These are phyloP conservation scores for Puccinia novopanici DNA, from an alignment of 1,284 basidiomycete species.

Conservation along the genomic window DNA sequence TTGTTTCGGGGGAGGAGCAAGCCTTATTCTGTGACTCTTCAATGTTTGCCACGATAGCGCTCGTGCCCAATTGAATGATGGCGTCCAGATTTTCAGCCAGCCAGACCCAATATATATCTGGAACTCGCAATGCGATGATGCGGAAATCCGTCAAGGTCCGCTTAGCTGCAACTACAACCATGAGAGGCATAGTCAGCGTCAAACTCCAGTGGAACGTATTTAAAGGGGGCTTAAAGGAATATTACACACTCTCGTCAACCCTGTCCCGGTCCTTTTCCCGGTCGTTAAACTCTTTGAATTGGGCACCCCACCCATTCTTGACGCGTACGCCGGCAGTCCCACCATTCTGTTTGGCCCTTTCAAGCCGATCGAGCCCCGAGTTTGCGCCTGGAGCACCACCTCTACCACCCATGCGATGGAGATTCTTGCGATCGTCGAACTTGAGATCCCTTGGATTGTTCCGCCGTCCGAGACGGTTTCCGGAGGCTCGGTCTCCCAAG, in stretches of 20 bases:
- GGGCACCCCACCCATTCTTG: constrained; percentile 42
- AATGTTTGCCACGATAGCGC: neutral
- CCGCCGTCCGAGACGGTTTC: neutral
- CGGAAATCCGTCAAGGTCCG: constrained; percentile 93
- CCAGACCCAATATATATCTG: constrained; percentile 62
- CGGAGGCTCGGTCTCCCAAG: neutral
- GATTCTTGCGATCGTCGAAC: constrained; percentile 21
- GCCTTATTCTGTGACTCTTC: neutral
- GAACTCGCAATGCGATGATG: constrained; percentile 81
- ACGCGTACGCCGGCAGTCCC: neutral
- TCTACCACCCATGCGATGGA: neutral
- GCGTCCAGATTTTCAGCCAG: constrained; percentile 3
- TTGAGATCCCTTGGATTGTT: constrained; percentile 19
- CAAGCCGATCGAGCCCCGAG: neutral
- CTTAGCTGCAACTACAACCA: constrained; percentile 51
- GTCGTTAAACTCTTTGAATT: constrained; percentile 43
- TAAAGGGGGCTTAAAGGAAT: neutral
- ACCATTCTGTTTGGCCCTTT: neutral
- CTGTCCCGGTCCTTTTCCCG: constrained; percentile 23
- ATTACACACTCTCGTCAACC: constrained; percentile 21
- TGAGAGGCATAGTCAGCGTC: neutral
- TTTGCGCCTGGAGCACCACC: neutral
- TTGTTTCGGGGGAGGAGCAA: neutral
- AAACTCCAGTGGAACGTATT: too few species aligned
- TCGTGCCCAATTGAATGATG: neutral